Percentiles rank a stretch among this genome's conserved stretches.
Conservation (phyloP, 202 grass and related monocot species). For the Cymbopogon flexuosus region DNA sequence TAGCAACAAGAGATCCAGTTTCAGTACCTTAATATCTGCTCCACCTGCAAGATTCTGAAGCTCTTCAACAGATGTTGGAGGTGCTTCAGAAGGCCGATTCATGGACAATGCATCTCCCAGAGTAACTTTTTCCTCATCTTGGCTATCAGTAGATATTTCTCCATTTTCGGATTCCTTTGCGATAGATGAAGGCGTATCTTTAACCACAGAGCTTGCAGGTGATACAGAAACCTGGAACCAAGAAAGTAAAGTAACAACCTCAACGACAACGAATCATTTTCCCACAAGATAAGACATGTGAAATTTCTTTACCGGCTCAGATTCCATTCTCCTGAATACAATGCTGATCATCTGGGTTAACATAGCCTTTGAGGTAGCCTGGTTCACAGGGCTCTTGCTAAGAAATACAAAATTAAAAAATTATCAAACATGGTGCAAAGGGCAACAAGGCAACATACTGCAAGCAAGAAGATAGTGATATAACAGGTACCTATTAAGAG, state of each 20-base stretch:
- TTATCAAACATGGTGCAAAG: constrained; percentile 28
- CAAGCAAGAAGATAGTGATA: constrained; percentile 27
- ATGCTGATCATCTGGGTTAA: constrained; percentile 99
- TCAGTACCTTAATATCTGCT: constrained; percentile 86
- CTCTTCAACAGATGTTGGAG: constrained; percentile 83
- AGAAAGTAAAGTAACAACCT: constrained; percentile 26
- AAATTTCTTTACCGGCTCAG: constrained; percentile 54
- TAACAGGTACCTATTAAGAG: constrained; percentile 78
- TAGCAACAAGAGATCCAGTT: not conserved
- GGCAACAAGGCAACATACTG: constrained; percentile 26
- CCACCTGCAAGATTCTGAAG: constrained; percentile 96
- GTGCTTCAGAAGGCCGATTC: constrained; percentile 46
- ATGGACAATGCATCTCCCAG: constrained; percentile 81
- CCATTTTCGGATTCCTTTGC: constrained; percentile 52
- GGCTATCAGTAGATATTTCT: constrained; percentile 64
- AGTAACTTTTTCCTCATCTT: constrained; percentile 59
- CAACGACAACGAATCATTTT: constrained; percentile 7
- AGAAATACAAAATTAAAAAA: constrained; percentile 44
- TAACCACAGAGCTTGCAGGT: constrained; percentile 37
- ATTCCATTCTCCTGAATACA: constrained; percentile 93
- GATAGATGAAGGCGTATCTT: constrained; percentile 46
- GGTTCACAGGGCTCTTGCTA: constrained; percentile 98
- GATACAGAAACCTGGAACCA: constrained; percentile 48
- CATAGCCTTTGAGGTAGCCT: constrained; percentile 98
- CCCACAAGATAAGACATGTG: constrained; percentile 12